Conservation (phyloP, 2,329 filamentous ascomycete genomes). For the Aspergillus tamarii region DNA sequence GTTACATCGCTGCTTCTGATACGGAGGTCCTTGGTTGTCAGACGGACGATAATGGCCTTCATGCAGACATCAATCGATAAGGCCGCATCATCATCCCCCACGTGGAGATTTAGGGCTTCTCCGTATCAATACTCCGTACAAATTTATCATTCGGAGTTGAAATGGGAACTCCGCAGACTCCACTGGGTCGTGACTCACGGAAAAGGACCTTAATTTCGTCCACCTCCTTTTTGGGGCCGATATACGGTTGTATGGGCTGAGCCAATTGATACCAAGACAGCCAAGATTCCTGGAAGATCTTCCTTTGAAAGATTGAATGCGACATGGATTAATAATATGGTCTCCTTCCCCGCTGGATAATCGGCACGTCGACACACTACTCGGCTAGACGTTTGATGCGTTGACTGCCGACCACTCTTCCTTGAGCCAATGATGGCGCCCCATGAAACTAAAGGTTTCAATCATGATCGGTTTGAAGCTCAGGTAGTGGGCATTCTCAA, state of each 20-base stretch:
- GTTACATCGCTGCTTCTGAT: neutral
- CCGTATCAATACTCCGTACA: neutral
- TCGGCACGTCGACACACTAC: conserved; percentile 23
- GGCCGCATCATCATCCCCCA: neutral
- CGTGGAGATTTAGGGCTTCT: neutral
- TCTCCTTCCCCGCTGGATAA: conserved; percentile 27
- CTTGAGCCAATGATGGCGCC: neutral
- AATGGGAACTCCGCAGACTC: neutral
- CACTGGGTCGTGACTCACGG: neutral
- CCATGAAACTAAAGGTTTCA: neutral
- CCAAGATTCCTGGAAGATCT: neutral
- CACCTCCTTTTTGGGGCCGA: neutral
- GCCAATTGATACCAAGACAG: neutral
- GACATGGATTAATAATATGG: conserved; percentile 1
- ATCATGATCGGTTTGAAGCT: neutral
- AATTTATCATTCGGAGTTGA: neutral
- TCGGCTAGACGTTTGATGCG: neutral
- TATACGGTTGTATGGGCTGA: neutral
- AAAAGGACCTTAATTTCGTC: neutral
- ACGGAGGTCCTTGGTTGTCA: neutral
- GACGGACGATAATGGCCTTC: neutral
- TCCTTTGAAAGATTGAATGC: neutral
- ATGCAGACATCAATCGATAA: neutral
- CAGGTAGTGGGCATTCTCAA: neutral
- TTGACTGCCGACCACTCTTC: neutral